Base-by-base conservation (phyloP, 148 eudicot species). In the Amaranthus hypochondriacus region DNA sequence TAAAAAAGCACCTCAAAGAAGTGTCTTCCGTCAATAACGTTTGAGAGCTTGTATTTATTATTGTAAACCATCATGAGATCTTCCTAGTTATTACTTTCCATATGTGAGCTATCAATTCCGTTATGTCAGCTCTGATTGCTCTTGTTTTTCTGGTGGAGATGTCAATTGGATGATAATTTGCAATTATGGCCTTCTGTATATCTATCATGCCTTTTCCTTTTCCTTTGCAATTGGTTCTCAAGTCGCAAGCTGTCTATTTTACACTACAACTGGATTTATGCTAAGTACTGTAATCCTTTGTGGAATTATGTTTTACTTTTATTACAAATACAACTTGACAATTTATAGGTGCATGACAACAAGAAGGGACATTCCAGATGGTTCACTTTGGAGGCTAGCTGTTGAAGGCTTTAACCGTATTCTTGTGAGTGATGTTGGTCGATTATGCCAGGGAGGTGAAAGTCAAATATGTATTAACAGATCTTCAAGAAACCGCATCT, bases 341-440 rank as follows among this genome's bases (percentile, higher is more conserved):
- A 54, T 81, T 43, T 66, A 9, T 79, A 96, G 99, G 85, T 96
- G 92, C 77, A 96, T 92, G 99, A 96, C 88, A 51, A 96, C 94
- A 77, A 89, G 99, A 88, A 89, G 99, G 81, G 99, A 96, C 68
- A 80, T 67, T 77, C 96, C 97, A 79, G 99, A 92, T 70, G 89
- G 96, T 42, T 78, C 86, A 64, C 89, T 96, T 69, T 96, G 99
- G 99, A 89, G 92, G 83, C 68, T 86, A 72, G 97, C 97, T 69
- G 92, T 96, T 75, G 92, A 92, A 76, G 91, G 96, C 47, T 96
- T 96, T 80, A 93, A 92, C 69, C 84, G 83, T 56, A 75, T 96
- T 60, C 84, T 96, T 50, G 75, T 84, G 72, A 81, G 82, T 78
- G 97, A 92, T 82, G 77, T 90, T 68, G 80, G 76, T 76, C 86